Evolutionary conservation across 192 early-diverging fungal species (phyloP), one percentile per base, ranked within the genome.

Genomic region (Coemansia sp.): DNA sequence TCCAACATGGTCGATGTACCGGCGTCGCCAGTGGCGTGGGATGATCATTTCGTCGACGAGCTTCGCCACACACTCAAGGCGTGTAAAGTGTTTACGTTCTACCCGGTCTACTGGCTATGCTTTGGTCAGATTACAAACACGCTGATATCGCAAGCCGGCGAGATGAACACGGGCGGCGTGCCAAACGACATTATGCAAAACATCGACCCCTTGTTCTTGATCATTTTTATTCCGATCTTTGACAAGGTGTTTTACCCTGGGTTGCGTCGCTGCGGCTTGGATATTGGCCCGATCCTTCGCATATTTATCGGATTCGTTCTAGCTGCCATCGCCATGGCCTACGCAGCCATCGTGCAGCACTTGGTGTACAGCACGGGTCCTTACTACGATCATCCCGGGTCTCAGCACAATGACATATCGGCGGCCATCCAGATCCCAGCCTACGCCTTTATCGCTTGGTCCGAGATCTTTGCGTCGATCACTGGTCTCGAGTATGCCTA

Each of bases 141-240:
- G 68, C 72, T 91, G 72, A 77, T 88, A 39, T 85, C 86, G 23
- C 87, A 88, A 67, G 85, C 86, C 47, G 80, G 77, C 58, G 84
- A 80, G 26, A 90, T 91, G 88, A 38, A 67, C 30, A 67, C 76
- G 35, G 77, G 84, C 26, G 76, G 78, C 40, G 74, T 91, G 32
- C 86, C 90, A 49, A 88, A 88, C 69, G 90, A 92, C 66, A 85
- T 88, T 55, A 85, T 93, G 72, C 84, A 87, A 62, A 89, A 88
- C 69, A 81, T 91, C 44, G 86, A 91, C 64, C 87, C 90, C n/a
- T 44, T 92, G 55, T 77, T 84, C 67, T 61, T 93, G 62, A 85
- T 93, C 57, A 84, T 91, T 53, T 69, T 87, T 13, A 91, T 92
- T 63, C 92, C 92, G 19, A 70, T 92, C 49, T 88, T 92, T 58